A percentile compares a stretch with the other conserved stretches of the same genome.
Conservation (phyloP, 179 eudicot genomes). For the Spergularia azorica region DNA sequence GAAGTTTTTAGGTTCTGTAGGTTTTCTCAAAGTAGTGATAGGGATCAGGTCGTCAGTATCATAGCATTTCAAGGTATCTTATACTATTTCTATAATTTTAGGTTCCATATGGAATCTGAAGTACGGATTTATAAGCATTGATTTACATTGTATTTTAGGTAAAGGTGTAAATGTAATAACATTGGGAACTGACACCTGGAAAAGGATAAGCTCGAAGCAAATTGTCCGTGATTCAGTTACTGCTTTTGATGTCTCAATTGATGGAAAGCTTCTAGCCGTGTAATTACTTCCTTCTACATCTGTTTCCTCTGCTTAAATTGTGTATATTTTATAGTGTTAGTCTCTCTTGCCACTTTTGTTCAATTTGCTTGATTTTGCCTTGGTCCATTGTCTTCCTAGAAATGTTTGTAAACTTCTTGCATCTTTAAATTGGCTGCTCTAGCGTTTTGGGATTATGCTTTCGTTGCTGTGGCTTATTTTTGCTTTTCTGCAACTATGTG, state of each 20-base stretch:
- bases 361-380: no score
- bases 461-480: background rate
- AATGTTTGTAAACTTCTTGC: background rate
- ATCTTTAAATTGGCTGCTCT: background rate
- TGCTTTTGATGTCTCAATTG: conserved; percentile 77
- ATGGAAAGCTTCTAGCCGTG: conserved; percentile 89
- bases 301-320: background rate
- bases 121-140: conserved; percentile 19
- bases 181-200: conserved; percentile 81
- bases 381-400: no score
- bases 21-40: conserved; percentile 56
- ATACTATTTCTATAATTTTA: background rate
- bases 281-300: conserved; percentile 33
- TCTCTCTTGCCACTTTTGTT: no score
- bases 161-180: conserved; percentile 71
- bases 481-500: no score
- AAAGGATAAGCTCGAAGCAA: conserved; percentile 59
- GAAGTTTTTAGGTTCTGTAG: conserved; percentile 78
- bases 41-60: conserved; percentile 62
- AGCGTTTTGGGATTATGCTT: background rate
- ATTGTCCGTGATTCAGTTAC: conserved; percentile 63
- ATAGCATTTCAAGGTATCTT: conserved; percentile 57
- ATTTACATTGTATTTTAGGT: conserved; percentile 36
- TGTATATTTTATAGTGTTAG: background rate
- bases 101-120: conserved; percentile 7